Base-by-base conservation (phyloP, 1,284 basidiomycete species). In the Rhodotorula sp. region DNA sequence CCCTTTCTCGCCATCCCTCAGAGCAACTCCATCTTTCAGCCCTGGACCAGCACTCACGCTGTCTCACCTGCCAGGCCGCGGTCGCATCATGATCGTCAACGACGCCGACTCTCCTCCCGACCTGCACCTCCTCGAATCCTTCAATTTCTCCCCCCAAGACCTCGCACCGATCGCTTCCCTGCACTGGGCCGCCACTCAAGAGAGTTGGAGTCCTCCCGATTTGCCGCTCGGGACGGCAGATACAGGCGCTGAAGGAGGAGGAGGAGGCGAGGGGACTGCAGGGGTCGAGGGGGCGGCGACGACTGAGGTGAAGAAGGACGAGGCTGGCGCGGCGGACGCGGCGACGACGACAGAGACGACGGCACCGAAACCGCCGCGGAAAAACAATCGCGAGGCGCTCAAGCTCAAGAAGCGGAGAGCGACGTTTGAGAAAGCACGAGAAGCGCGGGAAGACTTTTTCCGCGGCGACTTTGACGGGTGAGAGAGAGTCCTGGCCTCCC, bases 71-170 rank as follows among this genome's bases (percentile, higher is more conserved):
- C 23, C 60, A 67, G 83, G 92, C 49, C 83, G 89, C 77, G 95
- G 95, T 7, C 86, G 88, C 64, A 83, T 99, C 28, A 84, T 97
- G 68, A 87, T 91, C 4, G 88, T 99, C 78, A 93, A 90, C 78
- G 93, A 97, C 76, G 87, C 68, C 48, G 95, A 98, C 79, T 93
- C 91, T 5, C 94, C 95, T 10, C 95, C 97, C 16, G 89, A 93
- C 50, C 93, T 94, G 80, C 92, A 93, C 52, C 86, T 95, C 28
- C 82, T 95, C 79, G 84, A 86, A 3, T 85, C 89, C 66, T 93
- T 97, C 90, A 97, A 97, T 80, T 92, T 95, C 78, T 84, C 87
- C 38, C 84, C 87, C 69, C 19, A 38, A 14, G 81, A 85, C 34
- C 78, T 88, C 47, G 83, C 84, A 16, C 80, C 84, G 0, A 84